A percentile compares a stretch with the other conserved stretches of the same genome.
Evolutionary conservation across 2,329 filamentous ascomycete genomes (phyloP).

Genomic region (Chaetomium olivaceum): DNA sequence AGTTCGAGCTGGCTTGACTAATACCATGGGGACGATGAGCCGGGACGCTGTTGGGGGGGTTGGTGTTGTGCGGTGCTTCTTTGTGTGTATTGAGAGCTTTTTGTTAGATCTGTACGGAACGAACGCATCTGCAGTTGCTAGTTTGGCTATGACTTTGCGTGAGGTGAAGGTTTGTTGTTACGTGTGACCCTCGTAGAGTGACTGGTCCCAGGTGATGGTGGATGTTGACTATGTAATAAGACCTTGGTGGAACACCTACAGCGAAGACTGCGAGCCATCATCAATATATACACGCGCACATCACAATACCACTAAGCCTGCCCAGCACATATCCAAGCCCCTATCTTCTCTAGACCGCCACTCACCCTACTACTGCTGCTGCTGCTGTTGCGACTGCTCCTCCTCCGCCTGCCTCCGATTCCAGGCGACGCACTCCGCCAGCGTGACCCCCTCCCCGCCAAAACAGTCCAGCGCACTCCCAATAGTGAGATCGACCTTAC

Average conservation of each 20-base stretch:
- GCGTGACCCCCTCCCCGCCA: constrained; percentile 80
- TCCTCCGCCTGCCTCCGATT: constrained; percentile 56
- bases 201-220: neutral
- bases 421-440: constrained; percentile 89
- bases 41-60: neutral
- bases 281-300: neutral
- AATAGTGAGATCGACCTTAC: constrained; percentile 89
- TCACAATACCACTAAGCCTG: neutral
- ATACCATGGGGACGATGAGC: constrained; percentile 7
- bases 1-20: constrained; percentile 24
- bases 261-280: neutral
- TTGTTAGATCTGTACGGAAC: constrained; percentile 4
- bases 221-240: neutral
- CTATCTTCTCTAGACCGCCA: too few species aligned
- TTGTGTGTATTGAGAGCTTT: constrained; percentile 14
- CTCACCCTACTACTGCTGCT: neutral
- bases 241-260: neutral
- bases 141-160: neutral
- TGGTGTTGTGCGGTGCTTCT: constrained; percentile 3
- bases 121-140: constrained; percentile 4
- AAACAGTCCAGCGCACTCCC: constrained; percentile 96
- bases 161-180: neutral
- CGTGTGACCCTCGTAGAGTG: neutral
- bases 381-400: too few species aligned
- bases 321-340: neutral